Base-by-base conservation (phyloP, 495 filamentous ascomycete species). In the Hypomontagnella monticulosa region DNA sequence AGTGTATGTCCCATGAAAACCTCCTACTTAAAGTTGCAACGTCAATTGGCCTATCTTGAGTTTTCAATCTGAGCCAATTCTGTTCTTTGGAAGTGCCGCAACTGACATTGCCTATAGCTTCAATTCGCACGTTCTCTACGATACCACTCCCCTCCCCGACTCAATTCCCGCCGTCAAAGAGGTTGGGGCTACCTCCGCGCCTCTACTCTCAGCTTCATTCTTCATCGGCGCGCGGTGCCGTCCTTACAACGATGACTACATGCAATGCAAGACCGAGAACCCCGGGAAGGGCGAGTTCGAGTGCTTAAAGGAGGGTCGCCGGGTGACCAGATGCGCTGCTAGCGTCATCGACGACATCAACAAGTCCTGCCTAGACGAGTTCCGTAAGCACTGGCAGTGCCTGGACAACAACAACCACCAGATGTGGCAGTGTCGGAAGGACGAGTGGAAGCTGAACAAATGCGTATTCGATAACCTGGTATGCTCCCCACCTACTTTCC, bases 321-420 rank as follows among this genome's bases (percentile, higher is more conserved):
- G 93, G 78, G 95, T 98, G 41, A 99, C 95, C 62, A 83, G 96
- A 75, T 99, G 95, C 83, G 95, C 95, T 57, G 88, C 89, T 69
- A 96, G 91, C 77, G 95, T 99, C 92, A 85, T 99, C 74, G 90
- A 92, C 66, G 95, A 98, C 74, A 91, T 99, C 83, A 98, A 97
- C 83, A 96, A 91, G 76, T 82, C 90, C 80, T 99, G 95, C 80
- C 81, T 98, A 20, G 82, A 88, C 43, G 85, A 97, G 79, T 99
- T 99, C 84, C 89, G 91, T 53, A 82, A 84, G 48, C 95, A 99
- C 77, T 98, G 93, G 93, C 80, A 91, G 68, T 99, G 95, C 72
- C 84, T 99, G 49, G 96, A 99, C 71, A 89, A 96, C 79, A 93
- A 96, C 84, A 99, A 99, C 81, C 94, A 98, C 76, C 89, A 93